A percentile compares a stretch with the other conserved stretches of the same genome.
phyloP scores from a whole-genome alignment of 371 early-diverging fungal genomes.

The Mortierella sp. region DNA sequence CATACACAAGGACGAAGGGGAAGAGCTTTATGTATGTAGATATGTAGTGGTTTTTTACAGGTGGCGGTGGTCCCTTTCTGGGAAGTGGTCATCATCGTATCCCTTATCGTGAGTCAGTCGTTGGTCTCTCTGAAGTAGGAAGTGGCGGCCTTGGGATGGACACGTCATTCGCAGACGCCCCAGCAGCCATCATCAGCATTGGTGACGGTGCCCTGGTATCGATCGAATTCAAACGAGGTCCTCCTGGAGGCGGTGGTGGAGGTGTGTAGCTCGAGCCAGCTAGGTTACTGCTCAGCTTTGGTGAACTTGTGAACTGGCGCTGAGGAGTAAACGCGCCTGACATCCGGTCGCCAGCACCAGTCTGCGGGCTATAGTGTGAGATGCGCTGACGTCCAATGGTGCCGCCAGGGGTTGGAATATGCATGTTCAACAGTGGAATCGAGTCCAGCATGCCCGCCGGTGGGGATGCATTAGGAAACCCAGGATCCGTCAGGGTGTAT shows the following conservation, averaged over 20 bases:
- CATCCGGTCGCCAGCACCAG: slow-evolving; percentile 26
- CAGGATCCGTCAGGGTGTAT: slow-evolving; percentile 38
- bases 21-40: too few relatives aligned
- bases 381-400: slow-evolving; percentile 49
- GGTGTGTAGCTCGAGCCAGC: slow-evolving; percentile 35
- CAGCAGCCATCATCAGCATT: slow-evolving; percentile 36
- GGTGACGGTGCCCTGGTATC: slow-evolving; percentile 48
- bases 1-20: too few relatives aligned
- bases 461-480: slow-evolving; percentile 11
- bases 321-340: slow-evolving; percentile 30
- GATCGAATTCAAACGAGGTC: slow-evolving; percentile 41
- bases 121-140: too few relatives aligned
- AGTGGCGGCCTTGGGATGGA: slow-evolving; percentile 1
- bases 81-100: too few relatives aligned
- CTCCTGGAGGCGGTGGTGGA: slow-evolving; percentile 46
- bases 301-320: slow-evolving; percentile 46
- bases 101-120: slow-evolving; percentile 13
- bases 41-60: too few relatives aligned
- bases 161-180: neutral
- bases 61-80: too few relatives aligned
- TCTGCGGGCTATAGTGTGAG: slow-evolving; percentile 30
- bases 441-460: slow-evolving; percentile 20
- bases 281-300: slow-evolving; percentile 44
- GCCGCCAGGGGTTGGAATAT: slow-evolving; percentile 44
- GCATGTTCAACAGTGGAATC: slow-evolving; percentile 51